Evolutionary conservation across 2,329 filamentous ascomycete species (phyloP).

Genomic region (Juglanconis juglandina): DNA sequence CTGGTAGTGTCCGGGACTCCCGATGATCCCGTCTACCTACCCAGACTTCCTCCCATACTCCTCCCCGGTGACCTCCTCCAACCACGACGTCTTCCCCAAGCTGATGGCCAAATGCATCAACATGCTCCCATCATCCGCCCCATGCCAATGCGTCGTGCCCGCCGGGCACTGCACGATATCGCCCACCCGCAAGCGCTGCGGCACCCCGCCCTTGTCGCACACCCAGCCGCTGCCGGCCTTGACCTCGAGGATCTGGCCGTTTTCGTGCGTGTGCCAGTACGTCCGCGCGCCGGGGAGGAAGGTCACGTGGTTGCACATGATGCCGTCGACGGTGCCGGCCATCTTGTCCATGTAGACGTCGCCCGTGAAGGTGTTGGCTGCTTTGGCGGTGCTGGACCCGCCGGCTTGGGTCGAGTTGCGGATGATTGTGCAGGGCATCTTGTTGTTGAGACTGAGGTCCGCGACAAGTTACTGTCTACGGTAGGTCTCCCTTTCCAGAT

Average conservation of each 20-base stretch:
- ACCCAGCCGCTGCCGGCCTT: conserved; percentile 38
- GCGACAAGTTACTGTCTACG: no score
- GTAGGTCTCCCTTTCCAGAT: no score
- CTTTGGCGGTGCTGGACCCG: conserved; percentile 9
- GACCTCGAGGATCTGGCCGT: conserved; percentile 40
- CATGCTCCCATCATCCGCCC: conserved; percentile 35
- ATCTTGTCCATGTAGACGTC: conserved; percentile 15
- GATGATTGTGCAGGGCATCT: conserved; percentile 11
- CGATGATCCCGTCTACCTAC: not conserved
- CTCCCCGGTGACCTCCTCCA: conserved; percentile 32
- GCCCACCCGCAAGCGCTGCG: conserved; percentile 33
- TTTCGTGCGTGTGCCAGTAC: conserved; percentile 42
- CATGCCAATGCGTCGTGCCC: conserved; percentile 43
- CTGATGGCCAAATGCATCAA: conserved; percentile 39
- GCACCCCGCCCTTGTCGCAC: conserved; percentile 37
- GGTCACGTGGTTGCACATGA: conserved; percentile 29
- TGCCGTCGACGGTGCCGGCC: conserved; percentile 2
- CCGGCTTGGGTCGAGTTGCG: conserved; percentile 11
- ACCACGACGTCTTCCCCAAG: conserved; percentile 35
- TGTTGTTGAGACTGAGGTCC: not conserved
- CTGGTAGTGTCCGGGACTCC: no score
- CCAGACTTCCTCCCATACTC: conserved; percentile 27
- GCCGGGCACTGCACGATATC: conserved; percentile 38
- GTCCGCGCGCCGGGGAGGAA: conserved; percentile 42
- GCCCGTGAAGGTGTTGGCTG: conserved; percentile 12